These are phyloP conservation scores for Russula abietina DNA, from an alignment of 768 basidiomycete species.

Conservation along the genomic window DNA sequence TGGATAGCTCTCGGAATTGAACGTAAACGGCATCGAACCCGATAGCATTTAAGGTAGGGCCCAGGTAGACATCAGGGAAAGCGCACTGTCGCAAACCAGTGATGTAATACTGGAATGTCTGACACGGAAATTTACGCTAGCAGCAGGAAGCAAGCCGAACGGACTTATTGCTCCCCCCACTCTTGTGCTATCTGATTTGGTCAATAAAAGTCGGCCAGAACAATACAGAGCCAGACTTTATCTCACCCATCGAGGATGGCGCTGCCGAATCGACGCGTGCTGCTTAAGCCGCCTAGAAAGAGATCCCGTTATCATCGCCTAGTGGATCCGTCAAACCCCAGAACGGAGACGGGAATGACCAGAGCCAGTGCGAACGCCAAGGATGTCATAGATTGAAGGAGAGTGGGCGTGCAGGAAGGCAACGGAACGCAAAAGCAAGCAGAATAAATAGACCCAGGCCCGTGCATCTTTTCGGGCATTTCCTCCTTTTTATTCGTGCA, in stretches of 20 bases:
- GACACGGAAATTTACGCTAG: background rate
- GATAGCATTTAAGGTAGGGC: background rate
- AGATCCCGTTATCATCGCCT: constrained; percentile 40
- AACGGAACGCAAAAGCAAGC: background rate
- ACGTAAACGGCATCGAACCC: background rate
- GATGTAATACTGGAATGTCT: background rate
- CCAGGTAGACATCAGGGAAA: background rate
- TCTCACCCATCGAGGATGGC: constrained; percentile 66
- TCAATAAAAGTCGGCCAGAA: background rate
- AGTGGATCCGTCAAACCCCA: background rate
- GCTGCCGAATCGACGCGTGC: constrained; percentile 61
- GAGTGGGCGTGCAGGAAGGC: background rate
- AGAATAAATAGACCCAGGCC: no score
- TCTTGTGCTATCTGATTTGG: background rate
- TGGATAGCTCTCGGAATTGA: background rate
- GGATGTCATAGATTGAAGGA: background rate
- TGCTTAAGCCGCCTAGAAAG: constrained; percentile 59
- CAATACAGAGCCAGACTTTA: background rate
- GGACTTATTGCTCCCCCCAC: background rate
- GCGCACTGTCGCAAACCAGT: background rate
- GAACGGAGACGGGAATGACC: background rate
- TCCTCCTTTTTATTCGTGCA: background rate
- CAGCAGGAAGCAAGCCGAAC: background rate
- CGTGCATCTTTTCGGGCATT: background rate
- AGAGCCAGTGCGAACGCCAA: background rate